Evolutionary conservation across 2,329 filamentous ascomycete species (phyloP).

Genomic region (Colletotrichum neosansevieriae): DNA sequence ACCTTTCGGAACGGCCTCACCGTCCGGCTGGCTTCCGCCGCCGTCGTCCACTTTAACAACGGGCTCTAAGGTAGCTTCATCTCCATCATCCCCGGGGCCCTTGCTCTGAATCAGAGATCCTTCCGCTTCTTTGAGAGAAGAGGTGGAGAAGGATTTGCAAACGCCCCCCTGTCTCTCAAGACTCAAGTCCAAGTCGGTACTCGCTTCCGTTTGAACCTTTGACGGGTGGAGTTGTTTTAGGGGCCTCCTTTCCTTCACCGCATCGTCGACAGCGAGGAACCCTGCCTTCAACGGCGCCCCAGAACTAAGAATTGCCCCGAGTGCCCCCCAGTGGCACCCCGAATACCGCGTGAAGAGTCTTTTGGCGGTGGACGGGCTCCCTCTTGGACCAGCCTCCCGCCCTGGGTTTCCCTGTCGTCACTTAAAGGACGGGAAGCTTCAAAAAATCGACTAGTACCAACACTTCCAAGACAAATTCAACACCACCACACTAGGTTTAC

Average conservation of each 20-base stretch:
- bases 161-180: conserved; percentile 31
- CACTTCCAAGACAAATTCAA: conserved; percentile 1
- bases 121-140: background rate
- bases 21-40: conserved; percentile 17
- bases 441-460: conserved; percentile 29
- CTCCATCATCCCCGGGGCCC: conserved; percentile 5
- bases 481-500: conserved; percentile 31
- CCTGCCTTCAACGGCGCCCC: conserved; percentile 20
- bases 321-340: conserved; percentile 25
- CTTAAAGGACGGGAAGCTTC: conserved; percentile 30
- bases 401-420: conserved; percentile 32
- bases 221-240: conserved; percentile 36
- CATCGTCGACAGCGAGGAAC: conserved; percentile 33
- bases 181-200: conserved; percentile 35
- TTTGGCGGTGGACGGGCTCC: conserved; percentile 36
- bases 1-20: conserved; percentile 14
- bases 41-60: conserved; percentile 32
- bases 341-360: conserved; percentile 15
- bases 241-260: conserved; percentile 37
- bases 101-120: conserved; percentile 14
- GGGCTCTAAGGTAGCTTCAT: conserved; percentile 1
- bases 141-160: conserved; percentile 21
- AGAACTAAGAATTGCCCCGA: conserved; percentile 21
- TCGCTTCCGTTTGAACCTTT: conserved; percentile 29
- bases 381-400: conserved; percentile 34